A percentile compares a stretch with the other conserved stretches of the same genome.
Conservation (phyloP, 768 basidiomycete genomes). For the Lactarius pseudohatsudake region DNA sequence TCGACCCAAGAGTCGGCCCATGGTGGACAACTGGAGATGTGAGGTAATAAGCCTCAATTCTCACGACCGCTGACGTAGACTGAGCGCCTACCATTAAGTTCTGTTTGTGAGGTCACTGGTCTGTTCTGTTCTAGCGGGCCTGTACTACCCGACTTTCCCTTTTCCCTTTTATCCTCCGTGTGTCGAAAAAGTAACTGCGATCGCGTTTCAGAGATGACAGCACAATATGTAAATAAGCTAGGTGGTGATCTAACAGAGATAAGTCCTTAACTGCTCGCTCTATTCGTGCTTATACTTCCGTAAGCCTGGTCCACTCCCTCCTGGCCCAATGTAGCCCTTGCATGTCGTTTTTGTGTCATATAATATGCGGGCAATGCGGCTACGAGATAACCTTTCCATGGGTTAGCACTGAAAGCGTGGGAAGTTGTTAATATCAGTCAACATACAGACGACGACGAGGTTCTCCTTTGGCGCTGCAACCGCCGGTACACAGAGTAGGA, state of each 20-base stretch:
- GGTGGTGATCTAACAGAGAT: background rate
- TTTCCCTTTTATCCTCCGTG: too few relatives aligned
- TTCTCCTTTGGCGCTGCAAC: constrained; percentile 8
- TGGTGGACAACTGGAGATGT: constrained; percentile 25
- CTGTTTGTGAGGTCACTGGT: too few relatives aligned
- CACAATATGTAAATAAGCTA: background rate
- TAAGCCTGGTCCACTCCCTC: background rate
- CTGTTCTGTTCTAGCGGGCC: too few relatives aligned
- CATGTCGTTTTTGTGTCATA: constrained; percentile 1
- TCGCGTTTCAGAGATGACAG: too few relatives aligned
- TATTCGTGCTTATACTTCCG: constrained; percentile 1
- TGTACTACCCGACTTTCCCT: too few relatives aligned
- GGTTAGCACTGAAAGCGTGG: background rate
- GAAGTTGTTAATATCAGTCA: background rate
- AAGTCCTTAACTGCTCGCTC: background rate
- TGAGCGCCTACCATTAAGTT: too few relatives aligned
- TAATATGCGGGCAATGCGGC: constrained; percentile 16
- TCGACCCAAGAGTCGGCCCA: constrained; percentile 53
- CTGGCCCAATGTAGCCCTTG: background rate
- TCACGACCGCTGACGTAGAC: too few relatives aligned
- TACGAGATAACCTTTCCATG: constrained; percentile 5
- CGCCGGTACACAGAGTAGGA: constrained; percentile 17
- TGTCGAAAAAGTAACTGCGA: too few relatives aligned
- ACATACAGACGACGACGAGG: constrained; percentile 8
- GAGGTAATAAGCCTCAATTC: background rate